Percentiles rank a stretch among this genome's conserved stretches.
phyloP scores from a whole-genome alignment of 768 basidiomycete genomes.

The Termitomyces eurrhizus region DNA sequence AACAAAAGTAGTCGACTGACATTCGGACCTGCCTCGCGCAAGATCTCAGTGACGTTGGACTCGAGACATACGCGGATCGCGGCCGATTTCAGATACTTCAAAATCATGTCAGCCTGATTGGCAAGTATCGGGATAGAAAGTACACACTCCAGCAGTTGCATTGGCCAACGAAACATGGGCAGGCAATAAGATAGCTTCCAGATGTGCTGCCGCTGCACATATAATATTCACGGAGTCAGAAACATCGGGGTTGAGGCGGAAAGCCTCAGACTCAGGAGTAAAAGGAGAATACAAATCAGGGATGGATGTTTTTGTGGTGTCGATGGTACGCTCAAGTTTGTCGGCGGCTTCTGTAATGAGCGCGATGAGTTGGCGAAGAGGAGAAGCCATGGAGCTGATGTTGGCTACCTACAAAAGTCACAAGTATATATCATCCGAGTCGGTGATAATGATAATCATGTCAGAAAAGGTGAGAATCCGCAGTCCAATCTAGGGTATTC shows the following conservation, averaged over 20 bases:
- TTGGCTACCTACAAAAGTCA: too few species aligned
- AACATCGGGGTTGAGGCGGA: not conserved
- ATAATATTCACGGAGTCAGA: not conserved
- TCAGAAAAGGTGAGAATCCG: too few species aligned
- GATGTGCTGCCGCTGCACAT: too few species aligned
- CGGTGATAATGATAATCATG: too few species aligned
- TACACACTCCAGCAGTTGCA: too few species aligned
- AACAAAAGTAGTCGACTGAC: not conserved
- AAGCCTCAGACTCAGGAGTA: not conserved
- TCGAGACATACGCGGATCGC: slow-evolving; percentile 25
- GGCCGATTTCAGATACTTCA: not conserved
- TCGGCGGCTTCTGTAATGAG: not conserved
- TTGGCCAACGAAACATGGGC: too few species aligned
- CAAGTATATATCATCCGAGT: too few species aligned
- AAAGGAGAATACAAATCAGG: not conserved
- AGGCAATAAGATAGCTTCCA: too few species aligned
- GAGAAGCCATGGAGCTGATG: not conserved
- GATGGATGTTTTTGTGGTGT: not conserved
- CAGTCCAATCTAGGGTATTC: too few species aligned
- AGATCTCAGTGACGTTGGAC: slow-evolving; percentile 34
- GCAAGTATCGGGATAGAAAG: too few species aligned
- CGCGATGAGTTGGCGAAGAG: not conserved
- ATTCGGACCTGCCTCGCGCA: slow-evolving; percentile 35
- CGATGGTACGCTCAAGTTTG: not conserved
- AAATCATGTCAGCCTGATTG: too few species aligned